A percentile compares a stretch with the other conserved stretches of the same genome.
Conservation (phyloP, 257 asterid genomes). For the Fraxinus quadrangulata region DNA sequence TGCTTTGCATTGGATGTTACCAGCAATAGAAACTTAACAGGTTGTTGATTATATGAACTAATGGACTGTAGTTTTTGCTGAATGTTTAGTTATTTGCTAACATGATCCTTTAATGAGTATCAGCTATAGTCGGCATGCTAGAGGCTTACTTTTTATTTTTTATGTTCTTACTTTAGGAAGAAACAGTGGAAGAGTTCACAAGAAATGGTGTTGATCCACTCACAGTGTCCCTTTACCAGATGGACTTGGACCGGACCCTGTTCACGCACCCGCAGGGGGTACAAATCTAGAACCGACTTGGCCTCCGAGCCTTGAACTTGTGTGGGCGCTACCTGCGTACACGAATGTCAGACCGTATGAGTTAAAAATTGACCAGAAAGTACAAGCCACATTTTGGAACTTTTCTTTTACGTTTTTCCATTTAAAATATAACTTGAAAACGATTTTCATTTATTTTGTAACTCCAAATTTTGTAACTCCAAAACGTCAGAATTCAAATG, state of each 20-base stretch:
- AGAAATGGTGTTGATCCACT: constrained; percentile 72
- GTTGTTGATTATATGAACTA: neutral
- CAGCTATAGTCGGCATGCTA: neutral
- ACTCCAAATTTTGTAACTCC: no score
- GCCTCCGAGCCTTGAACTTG: no score
- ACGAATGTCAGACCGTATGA: no score
- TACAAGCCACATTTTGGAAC: no score
- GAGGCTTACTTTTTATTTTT: constrained; percentile 1
- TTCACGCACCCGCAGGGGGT: no score
- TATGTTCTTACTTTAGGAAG: constrained; percentile 56
- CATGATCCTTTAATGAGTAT: neutral
- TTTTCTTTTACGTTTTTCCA: no score
- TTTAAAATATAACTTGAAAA: no score
- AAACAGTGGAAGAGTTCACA: constrained; percentile 57
- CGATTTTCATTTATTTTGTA: no score
- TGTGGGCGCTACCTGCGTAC: no score
- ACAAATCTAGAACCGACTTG: no score
- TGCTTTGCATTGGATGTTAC: neutral
- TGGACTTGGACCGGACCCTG: constrained; percentile 88
- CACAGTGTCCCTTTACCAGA: constrained; percentile 82
- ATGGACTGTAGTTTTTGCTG: neutral
- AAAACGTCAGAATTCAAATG: no score
- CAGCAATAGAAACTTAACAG: neutral
- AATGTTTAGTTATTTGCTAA: neutral
- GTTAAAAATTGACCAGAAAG: no score